phyloP scores from a whole-genome alignment of 208 protist species.

The Histomonas meleagridis region DNA sequence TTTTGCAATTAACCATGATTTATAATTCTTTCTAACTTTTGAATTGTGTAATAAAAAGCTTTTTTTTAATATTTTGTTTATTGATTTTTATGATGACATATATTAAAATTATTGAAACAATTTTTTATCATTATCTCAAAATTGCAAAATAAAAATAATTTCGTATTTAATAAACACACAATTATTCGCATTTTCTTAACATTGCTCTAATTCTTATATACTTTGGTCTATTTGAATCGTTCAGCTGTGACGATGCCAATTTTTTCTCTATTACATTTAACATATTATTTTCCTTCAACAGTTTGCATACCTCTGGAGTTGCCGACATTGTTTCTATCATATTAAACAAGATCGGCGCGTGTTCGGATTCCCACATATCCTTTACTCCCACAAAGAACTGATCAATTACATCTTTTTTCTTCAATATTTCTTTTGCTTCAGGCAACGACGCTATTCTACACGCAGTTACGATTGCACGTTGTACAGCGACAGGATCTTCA shows the following conservation, averaged over 20 bases:
- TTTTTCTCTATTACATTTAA: neutral
- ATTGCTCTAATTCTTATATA: conserved; percentile 21
- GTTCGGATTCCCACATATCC: conserved; percentile 12
- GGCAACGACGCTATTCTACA: neutral
- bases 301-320: neutral
- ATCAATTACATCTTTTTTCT: neutral
- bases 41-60: too few relatives aligned
- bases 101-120: too few relatives aligned
- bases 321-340: neutral
- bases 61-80: too few relatives aligned
- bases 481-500: neutral
- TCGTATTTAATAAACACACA: too few relatives aligned
- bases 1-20: too few relatives aligned
- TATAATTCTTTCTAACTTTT: too few relatives aligned
- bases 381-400: neutral
- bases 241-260: neutral
- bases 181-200: too few relatives aligned
- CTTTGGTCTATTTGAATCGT: neutral
- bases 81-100: too few relatives aligned
- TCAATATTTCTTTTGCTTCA: neutral
- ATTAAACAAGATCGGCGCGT: neutral
- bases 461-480: neutral
- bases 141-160: too few relatives aligned
- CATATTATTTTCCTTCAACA: neutral
- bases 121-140: too few relatives aligned